Base-by-base conservation (phyloP, 306 rosid genomes). In the Pyrus bretschneideri region DNA sequence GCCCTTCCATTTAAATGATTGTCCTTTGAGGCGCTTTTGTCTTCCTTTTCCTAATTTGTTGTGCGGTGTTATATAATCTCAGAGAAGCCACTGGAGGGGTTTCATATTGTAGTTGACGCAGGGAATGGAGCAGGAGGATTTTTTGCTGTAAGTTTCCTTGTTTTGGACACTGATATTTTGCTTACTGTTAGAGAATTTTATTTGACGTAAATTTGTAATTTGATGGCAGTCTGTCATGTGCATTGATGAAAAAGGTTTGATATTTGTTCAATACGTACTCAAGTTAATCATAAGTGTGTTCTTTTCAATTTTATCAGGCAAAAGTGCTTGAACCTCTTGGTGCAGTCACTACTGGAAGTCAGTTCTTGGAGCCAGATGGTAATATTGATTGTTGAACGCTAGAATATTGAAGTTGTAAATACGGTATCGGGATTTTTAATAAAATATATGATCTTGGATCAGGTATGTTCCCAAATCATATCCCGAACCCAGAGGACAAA, bases 321-420 rank as follows among this genome's bases (percentile, higher is more conserved):
- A 94, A 87, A 83, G 98, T 94, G 80, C 95, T 94, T 76, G 96
- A 89, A 84, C 98, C 98, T 67, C 87, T 94, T 51, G 98, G 98
- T 69, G 96, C 96, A 64, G 88, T 85, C 79, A 90, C 98, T 64
- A 67, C 85, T 73, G 98, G 98, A 64, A 94, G 98, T 81, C 97
- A 94, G 85, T 92, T 92, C 89, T 88, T 94, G 96, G 97, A 94
- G 96, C 98, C 98, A 6, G 95, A 94, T 84, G 98, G 98, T 94
- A 91, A 79, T 81, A 69, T 70, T 63, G 68, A 17, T 63, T 18
- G 18, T 31, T 82, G 74, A 81, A 75, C 33, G 62, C 67, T 40
- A 5, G 72, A 60, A 81, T 51, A 33, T 77, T 68, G 77, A 17
- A 52, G 69, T 67, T 69, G 17, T 60, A 44, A 71, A n/a, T 78